Evolutionary conservation across 2,329 filamentous ascomycete genomes (phyloP), one percentile per base, ranked within the genome.

Genomic region (Colletotrichum tanaceti): DNA sequence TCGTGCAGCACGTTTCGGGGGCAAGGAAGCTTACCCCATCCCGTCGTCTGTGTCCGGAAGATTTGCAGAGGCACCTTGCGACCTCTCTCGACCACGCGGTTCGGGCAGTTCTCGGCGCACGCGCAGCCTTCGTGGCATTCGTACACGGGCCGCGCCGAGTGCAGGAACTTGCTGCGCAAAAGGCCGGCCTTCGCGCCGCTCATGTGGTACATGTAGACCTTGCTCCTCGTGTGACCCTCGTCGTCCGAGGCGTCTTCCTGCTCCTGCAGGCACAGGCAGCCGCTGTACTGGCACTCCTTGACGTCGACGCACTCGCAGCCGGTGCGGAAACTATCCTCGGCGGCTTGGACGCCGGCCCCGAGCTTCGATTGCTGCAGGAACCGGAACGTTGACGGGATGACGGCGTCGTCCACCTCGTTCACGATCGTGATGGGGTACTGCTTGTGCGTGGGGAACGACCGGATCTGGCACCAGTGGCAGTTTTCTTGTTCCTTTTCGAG

Each of bases 71-170:
- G 86, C 0, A 96, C 83, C 53, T 85, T 87, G 3, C 93, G 84
- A 0, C 93, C 93, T 57, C 90, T 85, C 74, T 93, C 91, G 0
- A 96, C 92, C 0, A 94, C 89, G 5, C 92, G 85, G 74, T 93
- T 95, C 1, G 90, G 89, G 73, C 93, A 97, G 20, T 80, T 72
- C 0, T 77, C 75, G 2, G 84, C 85, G 73, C 93, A 97, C 3
- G 79, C 81, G 78, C 93, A 97, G 10, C 85, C 86, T 2, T 85
- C 81, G 73, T 96, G 93, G 75, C 93, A 97, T 74, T 97, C 93
- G 78, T 94, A 95, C 65, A 97, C 91, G 0, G 91, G 87, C 41
- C 85, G 77, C 46, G 86, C 83, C 32, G 86, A 88, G 28, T 83
- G 73, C 14, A 90, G 80, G 50, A 87, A 80, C 50, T 82, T 81